phyloP scores from a whole-genome alignment of 2,329 filamentous ascomycete species.

The Fusarium sp. region DNA sequence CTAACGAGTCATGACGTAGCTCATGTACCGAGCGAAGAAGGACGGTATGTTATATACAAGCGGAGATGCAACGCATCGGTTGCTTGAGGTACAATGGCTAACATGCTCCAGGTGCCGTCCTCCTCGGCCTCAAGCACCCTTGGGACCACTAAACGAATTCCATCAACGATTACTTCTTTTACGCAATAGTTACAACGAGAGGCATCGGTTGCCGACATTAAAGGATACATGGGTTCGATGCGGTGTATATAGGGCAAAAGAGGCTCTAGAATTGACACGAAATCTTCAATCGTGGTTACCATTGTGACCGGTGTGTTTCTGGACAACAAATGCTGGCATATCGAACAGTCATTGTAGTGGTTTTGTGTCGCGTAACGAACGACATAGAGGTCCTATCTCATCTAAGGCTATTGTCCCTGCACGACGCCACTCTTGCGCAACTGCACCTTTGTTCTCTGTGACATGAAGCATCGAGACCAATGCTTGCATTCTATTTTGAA shows the following conservation, averaged over 20 bases:
- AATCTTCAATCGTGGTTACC: conserved; percentile 2
- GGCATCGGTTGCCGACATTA: conserved; percentile 6
- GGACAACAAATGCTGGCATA: conserved; percentile 55
- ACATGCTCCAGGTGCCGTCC: conserved; percentile 68
- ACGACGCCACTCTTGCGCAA: background rate
- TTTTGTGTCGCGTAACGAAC: conserved; percentile 26
- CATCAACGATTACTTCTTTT: conserved; percentile 30
- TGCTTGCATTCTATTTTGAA: background rate
- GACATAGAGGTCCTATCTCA: too few species aligned
- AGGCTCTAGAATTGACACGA: conserved; percentile 32
- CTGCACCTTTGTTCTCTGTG: background rate
- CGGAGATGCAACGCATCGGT: background rate
- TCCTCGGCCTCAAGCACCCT: conserved; percentile 94
- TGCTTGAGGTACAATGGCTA: conserved; percentile 3
- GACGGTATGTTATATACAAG: conserved; percentile 70
- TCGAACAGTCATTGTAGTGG: conserved; percentile 71
- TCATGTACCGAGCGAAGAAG: conserved; percentile 97
- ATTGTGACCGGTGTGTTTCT: background rate
- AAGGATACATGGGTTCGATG: conserved; percentile 11
- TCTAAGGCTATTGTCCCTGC: background rate
- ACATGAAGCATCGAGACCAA: background rate
- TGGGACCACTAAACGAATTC: conserved; percentile 82
- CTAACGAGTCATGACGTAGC: conserved; percentile 60
- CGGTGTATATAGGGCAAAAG: conserved; percentile 42
- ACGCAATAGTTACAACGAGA: conserved; percentile 21